Conservation (phyloP, 345 rosid species). For the Corymbia maculata region DNA sequence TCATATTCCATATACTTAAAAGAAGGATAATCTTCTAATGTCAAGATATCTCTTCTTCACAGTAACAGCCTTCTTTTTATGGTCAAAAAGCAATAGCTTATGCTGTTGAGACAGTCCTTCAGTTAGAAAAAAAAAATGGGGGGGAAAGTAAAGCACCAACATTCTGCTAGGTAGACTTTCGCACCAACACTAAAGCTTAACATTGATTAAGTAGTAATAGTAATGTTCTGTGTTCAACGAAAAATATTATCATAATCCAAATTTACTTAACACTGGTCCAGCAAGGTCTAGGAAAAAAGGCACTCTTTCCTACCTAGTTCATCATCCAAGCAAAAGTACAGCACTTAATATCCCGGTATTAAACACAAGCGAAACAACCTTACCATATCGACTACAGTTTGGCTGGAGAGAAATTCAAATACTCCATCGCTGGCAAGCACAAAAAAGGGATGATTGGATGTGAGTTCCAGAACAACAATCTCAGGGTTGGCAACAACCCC, state of each 20-base stretch:
- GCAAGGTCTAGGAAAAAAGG: neutral
- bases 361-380: neutral
- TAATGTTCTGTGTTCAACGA: neutral
- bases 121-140: neutral
- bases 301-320: neutral
- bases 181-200: neutral
- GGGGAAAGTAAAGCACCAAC: neutral
- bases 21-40: neutral
- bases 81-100: neutral
- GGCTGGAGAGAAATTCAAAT: constrained; percentile 94
- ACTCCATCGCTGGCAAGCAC: constrained; percentile 99
- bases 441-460: constrained; percentile 78
- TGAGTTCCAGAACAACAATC: constrained; percentile 77
- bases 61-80: neutral
- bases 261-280: neutral
- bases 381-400: constrained; percentile 97
- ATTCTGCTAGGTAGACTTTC: neutral
- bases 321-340: neutral
- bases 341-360: neutral
- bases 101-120: neutral
- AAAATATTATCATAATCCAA: neutral
- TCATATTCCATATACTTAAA: neutral
- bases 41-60: neutral
- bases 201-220: neutral
- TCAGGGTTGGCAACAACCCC: constrained; percentile 98